Conservation (phyloP, 1,284 basidiomycete species). For the Xerocomus amazonicus region DNA sequence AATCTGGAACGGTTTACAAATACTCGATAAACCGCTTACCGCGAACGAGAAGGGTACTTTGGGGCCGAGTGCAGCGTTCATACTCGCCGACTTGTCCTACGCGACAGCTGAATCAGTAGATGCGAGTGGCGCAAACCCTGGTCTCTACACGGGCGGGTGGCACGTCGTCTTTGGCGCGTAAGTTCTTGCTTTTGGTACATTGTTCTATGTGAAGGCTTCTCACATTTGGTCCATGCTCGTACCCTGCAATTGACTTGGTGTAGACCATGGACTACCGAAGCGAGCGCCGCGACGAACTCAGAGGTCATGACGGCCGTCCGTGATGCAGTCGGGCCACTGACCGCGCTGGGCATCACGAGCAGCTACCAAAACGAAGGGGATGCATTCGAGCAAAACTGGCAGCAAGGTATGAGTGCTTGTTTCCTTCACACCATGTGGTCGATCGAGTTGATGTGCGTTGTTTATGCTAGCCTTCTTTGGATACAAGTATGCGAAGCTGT, state of each 20-base stretch:
- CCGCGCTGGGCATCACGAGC: conserved; percentile 15
- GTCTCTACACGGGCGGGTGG: conserved; percentile 13
- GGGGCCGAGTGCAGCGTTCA: neutral
- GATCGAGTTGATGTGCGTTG: neutral
- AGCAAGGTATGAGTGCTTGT: conserved; percentile 12
- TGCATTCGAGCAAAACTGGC: conserved; percentile 19
- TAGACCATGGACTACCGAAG: conserved; percentile 16
- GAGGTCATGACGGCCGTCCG: conserved; percentile 8
- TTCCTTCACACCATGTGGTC: no score
- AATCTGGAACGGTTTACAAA: conserved; percentile 14
- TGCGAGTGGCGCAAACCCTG: conserved; percentile 16
- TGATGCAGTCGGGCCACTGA: conserved; percentile 11
- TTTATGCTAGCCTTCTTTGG: conserved; percentile 21
- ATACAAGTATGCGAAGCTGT: conserved; percentile 21
- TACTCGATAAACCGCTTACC: neutral
- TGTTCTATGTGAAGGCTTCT: no score
- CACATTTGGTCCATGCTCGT: neutral
- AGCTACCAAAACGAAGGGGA: conserved; percentile 28
- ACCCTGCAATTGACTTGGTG: neutral
- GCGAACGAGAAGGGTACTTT: neutral
- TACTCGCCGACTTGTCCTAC: conserved; percentile 11
- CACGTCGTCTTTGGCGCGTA: conserved; percentile 13
- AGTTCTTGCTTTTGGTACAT: neutral
- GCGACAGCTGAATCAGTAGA: conserved; percentile 7
- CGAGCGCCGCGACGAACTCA: neutral